phyloP scores from a whole-genome alignment of 257 asterid genomes.

The Scutellaria minor region DNA sequence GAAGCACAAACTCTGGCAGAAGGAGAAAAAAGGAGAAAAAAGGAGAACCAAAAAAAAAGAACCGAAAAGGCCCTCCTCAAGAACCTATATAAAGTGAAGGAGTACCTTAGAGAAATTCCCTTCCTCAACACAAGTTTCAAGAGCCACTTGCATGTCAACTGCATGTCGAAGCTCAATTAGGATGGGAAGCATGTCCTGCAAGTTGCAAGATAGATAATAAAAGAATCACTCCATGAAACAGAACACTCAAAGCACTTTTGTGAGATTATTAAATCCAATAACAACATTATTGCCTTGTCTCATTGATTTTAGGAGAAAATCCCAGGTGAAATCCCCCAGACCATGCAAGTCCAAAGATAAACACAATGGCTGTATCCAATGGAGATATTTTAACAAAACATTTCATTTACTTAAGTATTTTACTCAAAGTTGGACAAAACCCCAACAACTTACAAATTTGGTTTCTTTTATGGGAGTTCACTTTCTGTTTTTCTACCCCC shows the following conservation, averaged over 20 bases:
- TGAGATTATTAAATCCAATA: conserved; percentile 14
- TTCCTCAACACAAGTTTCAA: conserved; percentile 85
- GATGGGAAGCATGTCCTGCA: conserved; percentile 89
- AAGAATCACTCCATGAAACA: conserved; percentile 19
- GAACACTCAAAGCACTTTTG: conserved; percentile 25
- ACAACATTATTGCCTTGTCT: conserved; percentile 9
- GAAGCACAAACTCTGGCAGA: conserved; percentile 31
- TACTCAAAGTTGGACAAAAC: conserved; percentile 3
- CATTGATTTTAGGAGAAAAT: neutral
- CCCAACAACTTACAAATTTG: conserved; percentile 1
- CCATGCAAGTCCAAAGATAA: conserved; percentile 21
- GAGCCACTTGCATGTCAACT: conserved; percentile 74
- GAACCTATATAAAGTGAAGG: conserved; percentile 40
- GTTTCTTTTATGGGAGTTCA: conserved; percentile 2
- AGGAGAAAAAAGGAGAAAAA: conserved; percentile 1
- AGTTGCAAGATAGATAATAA: conserved; percentile 33
- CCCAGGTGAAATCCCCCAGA: neutral
- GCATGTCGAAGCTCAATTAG: conserved; percentile 86
- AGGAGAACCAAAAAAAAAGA: neutral
- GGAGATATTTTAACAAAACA: conserved; percentile 12
- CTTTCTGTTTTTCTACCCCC: neutral
- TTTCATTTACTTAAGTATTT: conserved; percentile 11
- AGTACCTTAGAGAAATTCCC: conserved; percentile 89
- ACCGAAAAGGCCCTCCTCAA: conserved; percentile 31
- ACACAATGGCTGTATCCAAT: conserved; percentile 9